Conservation (phyloP, 805 yeast species). For the Diddensiella transvaalensis region DNA sequence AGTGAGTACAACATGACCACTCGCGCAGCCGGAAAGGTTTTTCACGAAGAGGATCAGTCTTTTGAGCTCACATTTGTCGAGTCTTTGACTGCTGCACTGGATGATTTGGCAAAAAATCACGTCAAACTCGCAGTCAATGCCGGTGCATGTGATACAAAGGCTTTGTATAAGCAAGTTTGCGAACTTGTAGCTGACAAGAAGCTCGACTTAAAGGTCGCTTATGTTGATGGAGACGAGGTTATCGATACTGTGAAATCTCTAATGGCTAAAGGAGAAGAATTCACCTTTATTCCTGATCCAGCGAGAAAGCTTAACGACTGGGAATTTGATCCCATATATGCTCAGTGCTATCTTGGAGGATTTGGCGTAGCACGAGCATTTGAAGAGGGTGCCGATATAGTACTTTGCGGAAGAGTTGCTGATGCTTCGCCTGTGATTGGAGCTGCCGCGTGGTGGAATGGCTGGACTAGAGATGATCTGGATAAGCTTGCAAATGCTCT, state of each 20-base stretch:
- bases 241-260: background rate
- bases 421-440: background rate
- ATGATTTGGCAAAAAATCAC: background rate
- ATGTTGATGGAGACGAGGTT: background rate
- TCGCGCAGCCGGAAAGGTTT: background rate
- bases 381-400: background rate
- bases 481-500: conserved; percentile 25
- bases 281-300: background rate
- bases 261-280: background rate
- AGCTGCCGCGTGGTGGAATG: background rate
- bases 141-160: background rate
- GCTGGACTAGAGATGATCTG: conserved; percentile 9
- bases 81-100: background rate
- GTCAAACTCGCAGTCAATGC: background rate
- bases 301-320: background rate
- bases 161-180: background rate
- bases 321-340: background rate
- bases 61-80: background rate
- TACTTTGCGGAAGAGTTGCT: background rate
- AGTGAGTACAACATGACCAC: background rate
- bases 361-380: background rate
- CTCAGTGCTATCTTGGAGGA: background rate
- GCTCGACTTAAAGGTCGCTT: background rate
- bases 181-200: background rate
- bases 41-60: background rate